Evolutionary conservation across 345 rosid species (phyloP).

Genomic region (Citrus trifoliata): DNA sequence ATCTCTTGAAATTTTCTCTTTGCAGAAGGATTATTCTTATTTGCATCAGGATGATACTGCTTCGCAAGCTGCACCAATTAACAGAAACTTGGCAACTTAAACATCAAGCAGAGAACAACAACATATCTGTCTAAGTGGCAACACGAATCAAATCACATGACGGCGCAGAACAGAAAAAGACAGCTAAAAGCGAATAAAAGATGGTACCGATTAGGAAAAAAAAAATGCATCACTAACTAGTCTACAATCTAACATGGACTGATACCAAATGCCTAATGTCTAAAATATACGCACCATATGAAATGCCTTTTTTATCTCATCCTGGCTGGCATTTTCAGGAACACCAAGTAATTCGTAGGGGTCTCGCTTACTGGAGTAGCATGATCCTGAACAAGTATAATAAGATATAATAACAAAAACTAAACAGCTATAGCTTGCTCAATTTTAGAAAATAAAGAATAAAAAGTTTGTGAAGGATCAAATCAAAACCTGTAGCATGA

Average conservation of each 20-base stretch:
- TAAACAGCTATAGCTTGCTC: neutral
- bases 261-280: neutral
- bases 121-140: neutral
- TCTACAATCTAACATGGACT: neutral
- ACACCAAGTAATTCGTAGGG: slow-evolving; percentile 83
- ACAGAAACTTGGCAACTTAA: neutral
- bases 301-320: slow-evolving; percentile 85
- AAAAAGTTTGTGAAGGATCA: neutral
- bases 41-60: slow-evolving; percentile 92
- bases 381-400: slow-evolving; percentile 35
- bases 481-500: slow-evolving; percentile 60
- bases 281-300: slow-evolving; percentile 45
- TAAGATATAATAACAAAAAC: neutral
- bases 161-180: neutral
- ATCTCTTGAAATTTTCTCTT: slow-evolving; percentile 85
- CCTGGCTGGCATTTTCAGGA: slow-evolving; percentile 58
- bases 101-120: neutral
- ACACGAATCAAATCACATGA: neutral
- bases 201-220: neutral
- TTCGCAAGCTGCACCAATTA: slow-evolving; percentile 74
- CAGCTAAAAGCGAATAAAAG: neutral
- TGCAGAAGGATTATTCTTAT: slow-evolving; percentile 79
- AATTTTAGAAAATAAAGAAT: neutral
- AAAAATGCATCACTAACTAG: neutral
- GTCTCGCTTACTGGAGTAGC: slow-evolving; percentile 37